These are phyloP conservation scores for Pterulicium gracile DNA, from an alignment of 1,284 basidiomycete species.

Conservation along the genomic window DNA sequence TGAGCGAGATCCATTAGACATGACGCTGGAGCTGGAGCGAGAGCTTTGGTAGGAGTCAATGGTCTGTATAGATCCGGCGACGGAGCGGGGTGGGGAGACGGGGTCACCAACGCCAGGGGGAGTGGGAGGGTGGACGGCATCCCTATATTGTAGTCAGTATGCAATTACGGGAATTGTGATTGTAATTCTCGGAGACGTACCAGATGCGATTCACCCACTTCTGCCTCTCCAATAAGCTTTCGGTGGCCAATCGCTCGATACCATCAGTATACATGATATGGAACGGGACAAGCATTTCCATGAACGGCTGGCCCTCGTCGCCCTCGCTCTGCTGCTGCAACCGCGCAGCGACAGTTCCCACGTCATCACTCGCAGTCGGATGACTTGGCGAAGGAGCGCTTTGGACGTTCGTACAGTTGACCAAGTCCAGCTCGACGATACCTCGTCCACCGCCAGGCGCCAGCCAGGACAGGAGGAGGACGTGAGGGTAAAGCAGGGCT, in stretches of 20 bases:
- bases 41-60: slow-evolving; percentile 39
- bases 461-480: slow-evolving; percentile 76
- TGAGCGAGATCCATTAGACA: slow-evolving; percentile 43
- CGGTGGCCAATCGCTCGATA: slow-evolving; percentile 73
- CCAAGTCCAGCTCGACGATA: slow-evolving; percentile 71
- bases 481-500: slow-evolving; percentile 70
- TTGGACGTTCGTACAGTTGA: slow-evolving; percentile 76
- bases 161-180: slow-evolving; percentile 6
- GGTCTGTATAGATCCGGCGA: slow-evolving; percentile 61
- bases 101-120: slow-evolving; percentile 39
- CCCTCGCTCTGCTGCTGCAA: slow-evolving; percentile 40
- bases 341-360: slow-evolving; percentile 72
- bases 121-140: slow-evolving; percentile 43
- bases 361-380: slow-evolving; percentile 67
- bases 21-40: slow-evolving; percentile 17
- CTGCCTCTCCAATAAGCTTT: slow-evolving; percentile 73
- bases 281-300: slow-evolving; percentile 76
- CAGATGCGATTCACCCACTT: slow-evolving; percentile 84
- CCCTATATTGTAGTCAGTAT: slow-evolving; percentile 37
- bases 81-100: slow-evolving; percentile 44
- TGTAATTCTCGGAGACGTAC: slow-evolving; percentile 31
- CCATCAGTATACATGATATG: slow-evolving; percentile 83
- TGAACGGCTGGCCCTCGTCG: slow-evolving; percentile 35
- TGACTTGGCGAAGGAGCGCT: slow-evolving; percentile 72
- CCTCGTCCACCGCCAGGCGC: slow-evolving; percentile 68